Conservation (phyloP, 164 flowering plant species). For the Vitis riparia region DNA sequence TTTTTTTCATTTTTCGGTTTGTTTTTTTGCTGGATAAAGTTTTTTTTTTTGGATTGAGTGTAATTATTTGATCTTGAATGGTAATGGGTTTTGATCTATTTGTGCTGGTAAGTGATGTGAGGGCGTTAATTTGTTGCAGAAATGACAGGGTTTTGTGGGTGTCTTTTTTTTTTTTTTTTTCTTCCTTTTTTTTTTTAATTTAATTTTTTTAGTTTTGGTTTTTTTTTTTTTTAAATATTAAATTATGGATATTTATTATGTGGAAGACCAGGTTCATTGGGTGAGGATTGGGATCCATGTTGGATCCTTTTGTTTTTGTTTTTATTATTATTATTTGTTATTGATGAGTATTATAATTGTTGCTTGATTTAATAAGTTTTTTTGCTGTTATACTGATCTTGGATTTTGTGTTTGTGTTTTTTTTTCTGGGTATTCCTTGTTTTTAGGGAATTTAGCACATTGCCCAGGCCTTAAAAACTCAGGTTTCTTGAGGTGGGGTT, state of each 20-base stretch:
- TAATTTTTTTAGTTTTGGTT: neutral
- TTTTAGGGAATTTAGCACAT: slow-evolving; percentile 28
- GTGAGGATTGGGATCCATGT: slow-evolving; percentile 73
- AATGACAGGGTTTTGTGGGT: slow-evolving; percentile 14
- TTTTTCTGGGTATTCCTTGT: slow-evolving; percentile 14
- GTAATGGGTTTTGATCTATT: slow-evolving; percentile 21
- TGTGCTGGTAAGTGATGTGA: slow-evolving; percentile 13
- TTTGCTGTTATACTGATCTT: slow-evolving; percentile 30
- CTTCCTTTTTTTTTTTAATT: neutral
- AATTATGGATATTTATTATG: slow-evolving; percentile 11
- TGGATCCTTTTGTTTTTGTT: slow-evolving; percentile 37
- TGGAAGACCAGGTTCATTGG: slow-evolving; percentile 59
- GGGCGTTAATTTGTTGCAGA: slow-evolving; percentile 12
- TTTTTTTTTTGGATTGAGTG: neutral
- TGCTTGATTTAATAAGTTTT: slow-evolving; percentile 12
- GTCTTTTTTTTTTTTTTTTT: neutral
- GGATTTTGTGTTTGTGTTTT: slow-evolving; percentile 28
- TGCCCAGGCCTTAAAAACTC: slow-evolving; percentile 31
- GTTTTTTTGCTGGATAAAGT: no score
- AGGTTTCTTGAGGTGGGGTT: slow-evolving; percentile 25
- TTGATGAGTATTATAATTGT: neutral
- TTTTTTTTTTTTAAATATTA: slow-evolving; percentile 3
- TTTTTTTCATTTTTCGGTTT: slow-evolving; percentile 5
- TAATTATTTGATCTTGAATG: slow-evolving; percentile 8
- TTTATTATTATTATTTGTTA: neutral